These are phyloP conservation scores for Spathaspora arborariae DNA, from an alignment of 805 yeast species.

Conservation along the genomic window DNA sequence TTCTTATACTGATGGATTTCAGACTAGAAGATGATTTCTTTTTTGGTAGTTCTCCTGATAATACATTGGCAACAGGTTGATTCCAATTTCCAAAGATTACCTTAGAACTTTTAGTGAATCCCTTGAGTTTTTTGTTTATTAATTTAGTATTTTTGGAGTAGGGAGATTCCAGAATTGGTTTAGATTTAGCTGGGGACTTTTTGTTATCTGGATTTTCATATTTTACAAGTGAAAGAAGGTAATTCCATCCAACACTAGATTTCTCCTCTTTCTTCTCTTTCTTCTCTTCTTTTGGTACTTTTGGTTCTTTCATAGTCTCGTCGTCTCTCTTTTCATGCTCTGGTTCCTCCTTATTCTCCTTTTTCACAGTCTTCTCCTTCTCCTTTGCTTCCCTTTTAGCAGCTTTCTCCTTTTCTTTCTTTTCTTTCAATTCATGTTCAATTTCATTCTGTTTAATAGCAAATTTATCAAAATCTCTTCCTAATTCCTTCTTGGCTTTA, in stretches of 20 bases:
- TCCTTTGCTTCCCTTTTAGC: neutral
- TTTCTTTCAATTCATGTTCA: constrained; percentile 5
- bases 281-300: neutral
- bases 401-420: constrained; percentile 2
- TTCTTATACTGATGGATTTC: neutral
- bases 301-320: constrained; percentile 5
- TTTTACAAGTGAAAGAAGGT: constrained; percentile 33
- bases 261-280: constrained; percentile 9
- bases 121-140: constrained; percentile 11
- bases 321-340: constrained; percentile 11
- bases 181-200: neutral
- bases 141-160: neutral
- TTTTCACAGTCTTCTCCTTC: constrained; percentile 2
- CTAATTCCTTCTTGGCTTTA: constrained; percentile 22
- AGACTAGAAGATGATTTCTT: neutral
- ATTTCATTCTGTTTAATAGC: constrained; percentile 16
- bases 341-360: constrained; percentile 2
- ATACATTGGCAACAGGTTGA: constrained; percentile 20
- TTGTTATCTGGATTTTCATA: constrained; percentile 15
- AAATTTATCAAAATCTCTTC: constrained; percentile 17
- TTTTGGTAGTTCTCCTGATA: constrained; percentile 6
- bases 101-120: constrained; percentile 15
- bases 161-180: neutral
- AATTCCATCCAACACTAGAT: constrained; percentile 37
- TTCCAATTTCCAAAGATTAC: constrained; percentile 29